Conservation (phyloP, 208 protist species). For the Crithidia sp. region DNA sequence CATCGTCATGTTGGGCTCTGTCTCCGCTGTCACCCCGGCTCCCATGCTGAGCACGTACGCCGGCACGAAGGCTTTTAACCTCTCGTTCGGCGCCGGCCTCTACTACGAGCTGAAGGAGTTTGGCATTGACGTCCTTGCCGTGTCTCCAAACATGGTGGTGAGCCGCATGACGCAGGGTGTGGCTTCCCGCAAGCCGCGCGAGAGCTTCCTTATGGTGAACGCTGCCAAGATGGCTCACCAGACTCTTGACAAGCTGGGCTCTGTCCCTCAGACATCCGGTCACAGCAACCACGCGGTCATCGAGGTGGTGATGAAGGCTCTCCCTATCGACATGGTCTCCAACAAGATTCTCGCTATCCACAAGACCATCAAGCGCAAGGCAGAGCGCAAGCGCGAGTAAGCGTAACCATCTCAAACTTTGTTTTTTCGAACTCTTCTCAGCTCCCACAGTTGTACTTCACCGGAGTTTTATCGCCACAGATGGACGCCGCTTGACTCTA, state of each 20-base stretch:
- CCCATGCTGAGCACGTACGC: slow-evolving; percentile 88
- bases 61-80: slow-evolving; percentile 88
- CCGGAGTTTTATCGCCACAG: too few species aligned
- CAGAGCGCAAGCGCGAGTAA: slow-evolving; percentile 37
- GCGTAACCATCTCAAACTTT: not conserved
- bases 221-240: slow-evolving; percentile 71
- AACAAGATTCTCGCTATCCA: slow-evolving; percentile 43
- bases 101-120: slow-evolving; percentile 68
- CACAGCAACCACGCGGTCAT: slow-evolving; percentile 76
- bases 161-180: slow-evolving; percentile 82
- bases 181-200: slow-evolving; percentile 61
- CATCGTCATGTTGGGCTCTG: slow-evolving; percentile 80
- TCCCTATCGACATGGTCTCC: slow-evolving; percentile 43
- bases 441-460: too few species aligned
- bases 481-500: too few species aligned
- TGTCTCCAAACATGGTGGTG: slow-evolving; percentile 83
- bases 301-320: slow-evolving; percentile 27
- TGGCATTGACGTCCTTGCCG: slow-evolving; percentile 69
- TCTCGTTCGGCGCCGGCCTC: slow-evolving; percentile 66
- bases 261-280: slow-evolving; percentile 43
- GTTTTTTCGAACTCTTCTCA: not conserved
- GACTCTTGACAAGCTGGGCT: slow-evolving; percentile 72
- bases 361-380: slow-evolving; percentile 51
- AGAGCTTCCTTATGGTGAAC: slow-evolving; percentile 76
- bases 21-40: slow-evolving; percentile 69